Evolutionary conservation across 1,284 basidiomycete species (phyloP).

Genomic region (Ganoderma sinense): DNA sequence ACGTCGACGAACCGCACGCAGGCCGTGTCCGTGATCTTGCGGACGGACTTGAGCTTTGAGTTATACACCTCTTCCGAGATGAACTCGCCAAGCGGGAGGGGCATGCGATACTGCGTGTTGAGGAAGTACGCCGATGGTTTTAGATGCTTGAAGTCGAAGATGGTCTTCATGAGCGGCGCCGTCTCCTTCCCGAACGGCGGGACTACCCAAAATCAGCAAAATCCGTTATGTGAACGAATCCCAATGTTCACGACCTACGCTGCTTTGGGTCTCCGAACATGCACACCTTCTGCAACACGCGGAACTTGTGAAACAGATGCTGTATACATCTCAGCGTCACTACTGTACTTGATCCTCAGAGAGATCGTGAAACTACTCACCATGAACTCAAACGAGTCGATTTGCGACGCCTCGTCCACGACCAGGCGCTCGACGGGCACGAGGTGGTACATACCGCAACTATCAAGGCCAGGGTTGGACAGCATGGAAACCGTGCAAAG

Average conservation of each 20-base stretch:
- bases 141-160: slow-evolving; percentile 55
- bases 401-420: slow-evolving; percentile 59
- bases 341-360: background rate
- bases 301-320: slow-evolving; percentile 47
- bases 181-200: slow-evolving; percentile 55
- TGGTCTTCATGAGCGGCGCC: slow-evolving; percentile 46
- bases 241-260: slow-evolving; percentile 40
- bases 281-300: slow-evolving; percentile 40
- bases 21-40: slow-evolving; percentile 36
- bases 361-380: slow-evolving; percentile 8
- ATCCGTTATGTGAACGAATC: background rate
- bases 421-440: slow-evolving; percentile 53
- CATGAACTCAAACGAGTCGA: slow-evolving; percentile 40
- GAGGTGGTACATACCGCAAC: slow-evolving; percentile 26
- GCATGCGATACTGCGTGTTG: slow-evolving; percentile 55
- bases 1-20: slow-evolving; percentile 51
- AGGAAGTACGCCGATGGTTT: slow-evolving; percentile 44
- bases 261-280: slow-evolving; percentile 60
- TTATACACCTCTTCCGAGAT: slow-evolving; percentile 54
- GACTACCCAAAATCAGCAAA: slow-evolving; percentile 39
- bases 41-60: slow-evolving; percentile 44
- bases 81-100: slow-evolving; percentile 53
- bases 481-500: slow-evolving; percentile 77
- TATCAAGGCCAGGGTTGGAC: slow-evolving; percentile 45
- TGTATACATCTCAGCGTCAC: too few species aligned